These are phyloP conservation scores for Alternaria burnsii DNA, from an alignment of 2,329 filamentous ascomycete genomes.

Conservation along the genomic window DNA sequence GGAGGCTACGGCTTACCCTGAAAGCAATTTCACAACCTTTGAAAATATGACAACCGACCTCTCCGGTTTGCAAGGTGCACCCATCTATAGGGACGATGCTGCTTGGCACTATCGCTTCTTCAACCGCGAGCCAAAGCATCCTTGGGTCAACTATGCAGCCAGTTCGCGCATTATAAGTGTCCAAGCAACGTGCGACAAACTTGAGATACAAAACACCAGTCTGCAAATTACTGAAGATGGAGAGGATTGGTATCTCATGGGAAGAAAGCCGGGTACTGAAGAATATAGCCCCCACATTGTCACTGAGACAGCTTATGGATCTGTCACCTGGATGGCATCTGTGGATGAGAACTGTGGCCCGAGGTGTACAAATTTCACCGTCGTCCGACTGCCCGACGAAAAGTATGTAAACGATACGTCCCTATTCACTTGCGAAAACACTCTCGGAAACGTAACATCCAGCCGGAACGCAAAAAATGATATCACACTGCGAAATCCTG, in stretches of 20 bases:
- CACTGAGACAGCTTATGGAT: slow-evolving; percentile 26
- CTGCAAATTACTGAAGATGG: not conserved
- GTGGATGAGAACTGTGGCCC: slow-evolving; percentile 32
- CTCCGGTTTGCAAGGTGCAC: slow-evolving; percentile 33
- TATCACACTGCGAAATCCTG: slow-evolving; percentile 23
- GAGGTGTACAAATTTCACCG: slow-evolving; percentile 47
- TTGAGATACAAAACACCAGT: slow-evolving; percentile 21
- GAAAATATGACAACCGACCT: slow-evolving; percentile 21
- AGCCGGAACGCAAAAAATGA: slow-evolving; percentile 23
- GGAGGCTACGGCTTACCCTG: slow-evolving; percentile 37
- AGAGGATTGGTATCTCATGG: slow-evolving; percentile 24
- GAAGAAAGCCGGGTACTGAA: slow-evolving; percentile 14
- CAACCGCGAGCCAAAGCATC: slow-evolving; percentile 42
- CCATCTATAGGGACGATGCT: slow-evolving; percentile 33
- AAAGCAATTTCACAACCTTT: slow-evolving; percentile 20
- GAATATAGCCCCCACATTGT: slow-evolving; percentile 28
- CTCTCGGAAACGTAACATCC: slow-evolving; percentile 21
- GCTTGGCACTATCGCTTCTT: slow-evolving; percentile 44
- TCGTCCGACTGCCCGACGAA: slow-evolving; percentile 31
- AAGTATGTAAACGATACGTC: slow-evolving; percentile 17
- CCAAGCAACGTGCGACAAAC: slow-evolving; percentile 31
- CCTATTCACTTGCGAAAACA: slow-evolving; percentile 44
- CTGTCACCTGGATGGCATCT: slow-evolving; percentile 38
- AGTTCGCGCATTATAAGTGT: slow-evolving; percentile 34
- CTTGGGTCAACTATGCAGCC: slow-evolving; percentile 40